These are phyloP conservation scores for Ophiocordyceps camponoti-rufipedis DNA, from an alignment of 2,329 filamentous ascomycete species.

Conservation along the genomic window DNA sequence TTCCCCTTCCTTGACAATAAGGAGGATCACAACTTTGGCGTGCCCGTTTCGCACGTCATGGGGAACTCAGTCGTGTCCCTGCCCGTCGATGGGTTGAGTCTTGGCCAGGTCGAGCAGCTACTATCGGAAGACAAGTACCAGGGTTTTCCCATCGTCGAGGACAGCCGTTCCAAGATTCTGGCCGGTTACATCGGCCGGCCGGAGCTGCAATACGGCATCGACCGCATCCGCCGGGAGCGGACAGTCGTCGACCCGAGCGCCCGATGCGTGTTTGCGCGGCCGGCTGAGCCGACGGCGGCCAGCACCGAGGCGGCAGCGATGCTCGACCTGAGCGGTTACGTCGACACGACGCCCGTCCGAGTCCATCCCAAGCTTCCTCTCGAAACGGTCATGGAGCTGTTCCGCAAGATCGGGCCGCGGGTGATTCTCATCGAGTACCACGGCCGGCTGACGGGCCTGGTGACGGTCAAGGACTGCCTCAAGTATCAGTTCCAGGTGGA, in stretches of 20 bases:
- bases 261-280: slow-evolving; percentile 54
- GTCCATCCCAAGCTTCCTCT: slow-evolving; percentile 82
- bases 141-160: slow-evolving; percentile 82
- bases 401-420: slow-evolving; percentile 90
- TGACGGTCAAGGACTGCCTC: slow-evolving; percentile 92
- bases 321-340: slow-evolving; percentile 71
- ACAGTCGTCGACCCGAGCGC: slow-evolving; percentile 37
- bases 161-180: slow-evolving; percentile 49
- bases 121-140: slow-evolving; percentile 68
- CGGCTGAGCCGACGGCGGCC: slow-evolving; percentile 7
- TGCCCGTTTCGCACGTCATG: slow-evolving; percentile 85
- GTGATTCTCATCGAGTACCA: slow-evolving; percentile 87
- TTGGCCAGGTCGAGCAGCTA: slow-evolving; percentile 61
- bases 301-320: slow-evolving; percentile 26
- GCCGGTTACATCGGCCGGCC: slow-evolving; percentile 87
- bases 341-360: slow-evolving; percentile 76
- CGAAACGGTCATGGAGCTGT: slow-evolving; percentile 96
- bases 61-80: slow-evolving; percentile 57
- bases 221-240: slow-evolving; percentile 56
- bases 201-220: slow-evolving; percentile 79
- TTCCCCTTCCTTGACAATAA: slow-evolving; percentile 96
- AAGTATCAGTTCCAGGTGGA: slow-evolving; percentile 97
- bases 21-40: slow-evolving; percentile 91
- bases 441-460: slow-evolving; percentile 63
- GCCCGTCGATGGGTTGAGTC: slow-evolving; percentile 52